phyloP scores from a whole-genome alignment of 495 filamentous ascomycete species.

The Hypoxylon intermedium region DNA sequence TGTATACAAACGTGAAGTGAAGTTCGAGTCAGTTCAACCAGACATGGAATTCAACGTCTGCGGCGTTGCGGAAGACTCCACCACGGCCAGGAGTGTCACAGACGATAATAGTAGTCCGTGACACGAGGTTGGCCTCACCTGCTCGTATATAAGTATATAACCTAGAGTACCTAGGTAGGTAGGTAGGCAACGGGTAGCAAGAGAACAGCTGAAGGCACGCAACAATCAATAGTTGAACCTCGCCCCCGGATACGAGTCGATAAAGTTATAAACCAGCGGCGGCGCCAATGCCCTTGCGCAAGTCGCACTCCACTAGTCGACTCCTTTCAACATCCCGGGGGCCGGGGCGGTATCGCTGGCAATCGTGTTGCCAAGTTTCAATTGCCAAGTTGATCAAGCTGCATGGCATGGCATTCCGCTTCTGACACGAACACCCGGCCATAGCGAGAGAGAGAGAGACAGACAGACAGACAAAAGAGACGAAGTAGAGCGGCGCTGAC shows the following conservation, averaged over 20 bases:
- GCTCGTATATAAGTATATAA: conserved; percentile 8
- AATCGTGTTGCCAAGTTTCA: conserved; percentile 24
- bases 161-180: not conserved
- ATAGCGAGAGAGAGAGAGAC: not conserved
- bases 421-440: conserved; percentile 19
- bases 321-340: not conserved
- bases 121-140: conserved; percentile 24
- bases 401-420: conserved; percentile 30
- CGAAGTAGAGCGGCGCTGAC: no score
- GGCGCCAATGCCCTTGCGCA: conserved; percentile 18
- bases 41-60: not conserved
- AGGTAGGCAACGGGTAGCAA: no score
- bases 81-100: conserved; percentile 3
- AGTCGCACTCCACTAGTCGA: conserved; percentile 8
- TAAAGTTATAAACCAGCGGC: conserved; percentile 14
- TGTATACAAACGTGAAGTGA: not conserved
- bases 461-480: not conserved
- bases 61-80: conserved; percentile 4
- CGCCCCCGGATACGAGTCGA: conserved; percentile 22
- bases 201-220: no score
- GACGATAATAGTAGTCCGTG: conserved; percentile 19
- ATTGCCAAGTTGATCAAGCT: conserved; percentile 32
- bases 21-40: conserved; percentile 6
- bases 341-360: not conserved
- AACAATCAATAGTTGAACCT: conserved; percentile 9